Percentiles rank a stretch among this genome's conserved stretches.
Conservation (phyloP, 805 yeast genomes). For the Kregervanrija pseudodelftensis region DNA sequence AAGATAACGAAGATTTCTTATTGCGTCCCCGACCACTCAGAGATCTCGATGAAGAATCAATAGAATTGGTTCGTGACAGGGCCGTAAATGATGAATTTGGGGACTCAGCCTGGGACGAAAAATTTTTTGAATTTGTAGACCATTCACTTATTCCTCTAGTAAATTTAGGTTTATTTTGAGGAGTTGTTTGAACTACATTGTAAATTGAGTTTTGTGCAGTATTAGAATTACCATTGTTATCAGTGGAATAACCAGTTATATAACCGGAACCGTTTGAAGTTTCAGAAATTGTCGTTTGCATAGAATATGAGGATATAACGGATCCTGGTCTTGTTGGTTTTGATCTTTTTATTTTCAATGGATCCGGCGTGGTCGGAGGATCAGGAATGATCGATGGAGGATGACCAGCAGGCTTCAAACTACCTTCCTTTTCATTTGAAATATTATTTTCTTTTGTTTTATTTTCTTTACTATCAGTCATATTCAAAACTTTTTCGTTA, state of each 20-base stretch:
- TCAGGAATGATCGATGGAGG: too few relatives aligned
- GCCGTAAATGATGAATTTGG: conserved; percentile 28
- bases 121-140: conserved; percentile 19
- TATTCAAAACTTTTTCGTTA: background rate
- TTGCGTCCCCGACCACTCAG: conserved; percentile 19
- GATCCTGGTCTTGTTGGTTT: conserved; percentile 41
- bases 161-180: conserved; percentile 16
- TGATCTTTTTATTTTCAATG: conserved; percentile 10
- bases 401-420: background rate
- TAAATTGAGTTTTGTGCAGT: conserved; percentile 5
- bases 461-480: background rate
- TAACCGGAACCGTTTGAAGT: conserved; percentile 39
- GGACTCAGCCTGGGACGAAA: conserved; percentile 24
- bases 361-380: conserved; percentile 3
- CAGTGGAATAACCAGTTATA: conserved; percentile 31
- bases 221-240: conserved; percentile 9
- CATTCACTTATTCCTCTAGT: conserved; percentile 29
- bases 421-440: background rate
- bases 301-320: conserved; percentile 42
- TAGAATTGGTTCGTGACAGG: conserved; percentile 28
- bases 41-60: conserved; percentile 28
- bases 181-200: background rate
- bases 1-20: conserved; percentile 8
- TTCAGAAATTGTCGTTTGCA: conserved; percentile 44
- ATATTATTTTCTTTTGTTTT: background rate